Percentiles rank a stretch among this genome's conserved stretches.
Evolutionary conservation across 768 basidiomycete genomes (phyloP).

Genomic region (Auricularia cornea): DNA sequence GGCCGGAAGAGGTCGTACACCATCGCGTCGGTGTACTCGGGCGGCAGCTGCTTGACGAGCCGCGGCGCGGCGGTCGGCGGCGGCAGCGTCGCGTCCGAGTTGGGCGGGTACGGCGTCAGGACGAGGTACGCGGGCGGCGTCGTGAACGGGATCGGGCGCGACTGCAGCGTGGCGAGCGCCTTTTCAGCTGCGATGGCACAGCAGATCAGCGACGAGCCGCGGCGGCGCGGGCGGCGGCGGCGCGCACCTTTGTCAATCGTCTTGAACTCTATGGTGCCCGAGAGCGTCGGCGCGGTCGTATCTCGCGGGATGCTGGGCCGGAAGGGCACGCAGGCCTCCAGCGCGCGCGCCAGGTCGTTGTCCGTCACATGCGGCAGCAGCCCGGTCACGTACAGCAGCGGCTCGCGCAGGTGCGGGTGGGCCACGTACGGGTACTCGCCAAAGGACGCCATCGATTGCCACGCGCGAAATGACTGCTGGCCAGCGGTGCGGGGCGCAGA

Average conservation of each 20-base stretch:
- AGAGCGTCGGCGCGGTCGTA: slow-evolving; percentile 39
- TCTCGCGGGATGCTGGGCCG: slow-evolving; percentile 69
- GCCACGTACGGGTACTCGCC: slow-evolving; percentile 3
- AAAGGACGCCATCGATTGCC: not conserved
- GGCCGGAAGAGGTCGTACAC: slow-evolving; percentile 82
- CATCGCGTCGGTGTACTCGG: slow-evolving; percentile 54
- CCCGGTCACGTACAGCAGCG: slow-evolving; percentile 72
- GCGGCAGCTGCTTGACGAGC: slow-evolving; percentile 77
- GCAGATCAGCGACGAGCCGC: slow-evolving; percentile 3
- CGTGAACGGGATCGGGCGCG: slow-evolving; percentile 57
- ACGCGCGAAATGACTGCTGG: no score
- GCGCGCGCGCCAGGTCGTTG: slow-evolving; percentile 65
- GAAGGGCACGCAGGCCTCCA: slow-evolving; percentile 71
- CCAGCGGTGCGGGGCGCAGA: no score
- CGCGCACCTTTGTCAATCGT: slow-evolving; percentile 63
- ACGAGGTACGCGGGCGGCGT: slow-evolving; percentile 52
- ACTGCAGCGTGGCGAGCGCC: slow-evolving; percentile 76
- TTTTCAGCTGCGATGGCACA: slow-evolving; percentile 59
- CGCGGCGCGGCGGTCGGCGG: slow-evolving; percentile 71
- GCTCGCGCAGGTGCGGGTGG: slow-evolving; percentile 82
- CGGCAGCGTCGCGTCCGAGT: slow-evolving; percentile 64
- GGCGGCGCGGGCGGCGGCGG: not conserved
- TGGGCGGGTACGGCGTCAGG: slow-evolving; percentile 77
- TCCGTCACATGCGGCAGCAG: slow-evolving; percentile 67
- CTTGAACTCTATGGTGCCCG: slow-evolving; percentile 79